These are phyloP conservation scores for Rhododendron williamsianum DNA, from an alignment of 148 eudicot species.

Conservation along the genomic window DNA sequence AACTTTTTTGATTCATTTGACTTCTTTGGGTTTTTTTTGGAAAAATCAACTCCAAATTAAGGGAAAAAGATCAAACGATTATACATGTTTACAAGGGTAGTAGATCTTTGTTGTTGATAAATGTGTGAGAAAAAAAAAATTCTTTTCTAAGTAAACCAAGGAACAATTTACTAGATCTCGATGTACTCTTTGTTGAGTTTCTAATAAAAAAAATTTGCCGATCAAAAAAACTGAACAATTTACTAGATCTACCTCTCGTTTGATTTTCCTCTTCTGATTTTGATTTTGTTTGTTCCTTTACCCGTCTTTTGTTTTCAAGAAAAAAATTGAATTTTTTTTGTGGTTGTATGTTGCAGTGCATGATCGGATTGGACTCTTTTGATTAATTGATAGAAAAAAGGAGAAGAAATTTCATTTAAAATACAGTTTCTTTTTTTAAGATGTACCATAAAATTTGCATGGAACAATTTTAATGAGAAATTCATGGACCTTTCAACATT, in stretches of 20 bases:
- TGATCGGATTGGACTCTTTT: background rate
- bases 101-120: background rate
- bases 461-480: too few relatives aligned
- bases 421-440: background rate
- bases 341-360: background rate
- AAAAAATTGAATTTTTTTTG: background rate
- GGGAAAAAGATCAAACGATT: too few relatives aligned
- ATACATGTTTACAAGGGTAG: background rate
- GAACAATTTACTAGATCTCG: background rate
- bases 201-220: too few relatives aligned
- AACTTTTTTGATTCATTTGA: background rate
- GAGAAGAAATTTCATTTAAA: background rate
- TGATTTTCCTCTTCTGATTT: background rate
- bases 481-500: too few relatives aligned
- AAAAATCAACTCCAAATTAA: background rate
- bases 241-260: background rate
- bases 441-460: too few relatives aligned
- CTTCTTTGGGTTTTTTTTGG: background rate
- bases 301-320: background rate
- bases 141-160: background rate
- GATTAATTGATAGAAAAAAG: background rate
- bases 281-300: background rate
- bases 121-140: background rate
- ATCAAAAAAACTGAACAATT: too few relatives aligned
- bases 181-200: too few relatives aligned